phyloP scores from a whole-genome alignment of 2,329 filamentous ascomycete species.

The Fusarium devonianum region DNA sequence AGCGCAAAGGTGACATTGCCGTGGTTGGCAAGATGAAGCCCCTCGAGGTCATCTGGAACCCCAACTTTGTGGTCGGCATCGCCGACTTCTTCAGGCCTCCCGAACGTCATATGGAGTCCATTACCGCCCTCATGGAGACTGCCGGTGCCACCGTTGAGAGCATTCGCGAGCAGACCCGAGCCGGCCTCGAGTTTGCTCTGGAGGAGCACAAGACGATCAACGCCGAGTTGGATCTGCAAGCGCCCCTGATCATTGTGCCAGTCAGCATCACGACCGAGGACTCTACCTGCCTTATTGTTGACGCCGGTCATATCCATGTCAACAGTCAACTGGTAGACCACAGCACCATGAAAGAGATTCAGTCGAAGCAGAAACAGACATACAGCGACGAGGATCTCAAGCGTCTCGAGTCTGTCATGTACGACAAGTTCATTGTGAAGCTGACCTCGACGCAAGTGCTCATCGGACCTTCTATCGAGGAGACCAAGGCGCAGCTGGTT shows the following conservation, averaged over 20 bases:
- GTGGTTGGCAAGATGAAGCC: slow-evolving; percentile 92
- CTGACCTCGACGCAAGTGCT: slow-evolving; percentile 94
- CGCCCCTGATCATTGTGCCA: slow-evolving; percentile 93
- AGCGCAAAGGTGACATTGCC: slow-evolving; percentile 89
- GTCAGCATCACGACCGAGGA: slow-evolving; percentile 85
- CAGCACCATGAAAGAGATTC: slow-evolving; percentile 86
- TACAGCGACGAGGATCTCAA: slow-evolving; percentile 91
- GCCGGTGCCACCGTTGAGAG: slow-evolving; percentile 96
- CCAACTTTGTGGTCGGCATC: slow-evolving; percentile 87
- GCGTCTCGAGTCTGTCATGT: slow-evolving; percentile 90
- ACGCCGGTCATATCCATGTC: slow-evolving; percentile 94
- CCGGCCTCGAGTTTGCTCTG: slow-evolving; percentile 93
- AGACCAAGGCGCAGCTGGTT: slow-evolving; percentile 82
- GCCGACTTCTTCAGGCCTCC: slow-evolving; percentile 96
- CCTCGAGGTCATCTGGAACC: slow-evolving; percentile 97
- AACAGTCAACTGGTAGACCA: slow-evolving; percentile 94
- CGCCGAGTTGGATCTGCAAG: slow-evolving; percentile 92
- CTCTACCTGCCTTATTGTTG: slow-evolving; percentile 89
- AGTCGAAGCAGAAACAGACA: slow-evolving; percentile 85
- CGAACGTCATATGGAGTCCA: slow-evolving; percentile 97
- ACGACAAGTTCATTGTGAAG: slow-evolving; percentile 94
- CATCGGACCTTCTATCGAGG: slow-evolving; percentile 91
- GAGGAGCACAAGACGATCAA: slow-evolving; percentile 99
- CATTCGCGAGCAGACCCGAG: slow-evolving; percentile 91
- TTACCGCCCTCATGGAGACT: slow-evolving; percentile 92